These are phyloP conservation scores for Cantharellus anzutake DNA, from an alignment of 768 basidiomycete species.

Conservation along the genomic window DNA sequence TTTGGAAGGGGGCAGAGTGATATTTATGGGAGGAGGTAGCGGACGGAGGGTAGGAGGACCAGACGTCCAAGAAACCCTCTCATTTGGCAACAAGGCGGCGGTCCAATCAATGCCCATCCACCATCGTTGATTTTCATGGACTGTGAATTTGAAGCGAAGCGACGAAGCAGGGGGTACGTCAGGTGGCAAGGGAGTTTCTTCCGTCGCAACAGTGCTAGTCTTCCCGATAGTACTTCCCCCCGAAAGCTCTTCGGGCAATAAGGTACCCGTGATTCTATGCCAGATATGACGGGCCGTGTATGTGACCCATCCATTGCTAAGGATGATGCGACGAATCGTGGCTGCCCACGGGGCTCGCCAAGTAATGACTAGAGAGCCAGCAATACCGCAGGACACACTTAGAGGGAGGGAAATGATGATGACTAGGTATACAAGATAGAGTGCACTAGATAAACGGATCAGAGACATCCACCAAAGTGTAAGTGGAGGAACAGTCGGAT, in stretches of 20 bases:
- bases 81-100: slow-evolving; percentile 70
- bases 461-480: slow-evolving; percentile 11
- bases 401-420: slow-evolving; percentile 43
- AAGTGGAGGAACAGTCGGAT: slow-evolving; percentile 10
- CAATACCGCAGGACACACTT: slow-evolving; percentile 37
- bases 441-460: slow-evolving; percentile 34
- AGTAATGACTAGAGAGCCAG: slow-evolving; percentile 37
- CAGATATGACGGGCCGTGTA: slow-evolving; percentile 15
- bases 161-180: slow-evolving; percentile 1
- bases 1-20: slow-evolving; percentile 45
- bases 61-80: slow-evolving; percentile 78
- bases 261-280: slow-evolving; percentile 10
- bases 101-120: slow-evolving; percentile 98
- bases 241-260: slow-evolving; percentile 8
- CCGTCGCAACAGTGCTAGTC: slow-evolving; percentile 17
- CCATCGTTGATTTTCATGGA: slow-evolving; percentile 92
- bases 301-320: slow-evolving; percentile 51
- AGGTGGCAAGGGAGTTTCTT: not conserved
- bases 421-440: slow-evolving; percentile 48
- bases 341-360: slow-evolving; percentile 51
- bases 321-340: slow-evolving; percentile 34
- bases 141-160: slow-evolving; percentile 33
- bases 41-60: slow-evolving; percentile 26
- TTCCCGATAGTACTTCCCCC: slow-evolving; percentile 13
- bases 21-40: slow-evolving; percentile 48